phyloP scores from a whole-genome alignment of 2,329 filamentous ascomycete genomes.

The Epichloe festucae region DNA sequence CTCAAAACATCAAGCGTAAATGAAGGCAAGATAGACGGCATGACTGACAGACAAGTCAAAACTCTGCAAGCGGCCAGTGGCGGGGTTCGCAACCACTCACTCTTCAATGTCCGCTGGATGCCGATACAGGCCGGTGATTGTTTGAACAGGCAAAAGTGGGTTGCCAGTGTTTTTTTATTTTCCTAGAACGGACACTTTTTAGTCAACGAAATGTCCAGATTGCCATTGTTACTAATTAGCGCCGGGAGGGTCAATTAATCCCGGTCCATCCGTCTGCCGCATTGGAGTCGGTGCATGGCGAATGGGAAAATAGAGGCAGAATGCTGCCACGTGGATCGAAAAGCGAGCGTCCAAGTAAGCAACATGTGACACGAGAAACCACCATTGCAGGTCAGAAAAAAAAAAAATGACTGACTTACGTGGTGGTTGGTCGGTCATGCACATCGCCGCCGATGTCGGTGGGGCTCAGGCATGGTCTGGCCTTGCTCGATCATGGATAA shows the following conservation, averaged over 20 bases:
- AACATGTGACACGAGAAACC: neutral
- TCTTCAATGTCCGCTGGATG: conserved; percentile 6
- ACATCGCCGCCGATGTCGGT: conserved; percentile 1
- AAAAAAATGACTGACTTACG: no score
- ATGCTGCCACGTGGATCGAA: neutral
- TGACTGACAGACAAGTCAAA: neutral
- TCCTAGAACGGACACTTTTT: conserved; percentile 2
- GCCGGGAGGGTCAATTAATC: neutral
- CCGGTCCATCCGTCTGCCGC: neutral
- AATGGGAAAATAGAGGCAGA: neutral
- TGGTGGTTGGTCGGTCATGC: neutral
- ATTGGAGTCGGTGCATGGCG: neutral
- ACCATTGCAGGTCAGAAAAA: neutral
- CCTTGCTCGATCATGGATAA: no score
- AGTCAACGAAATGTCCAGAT: conserved; percentile 3
- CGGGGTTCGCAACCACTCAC: neutral
- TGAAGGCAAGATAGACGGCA: neutral
- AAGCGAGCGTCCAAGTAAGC: neutral
- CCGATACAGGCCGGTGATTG: conserved; percentile 9
- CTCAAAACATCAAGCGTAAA: neutral
- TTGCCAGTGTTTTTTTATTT: neutral
- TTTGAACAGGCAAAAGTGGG: conserved; percentile 1
- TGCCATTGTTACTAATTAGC: neutral
- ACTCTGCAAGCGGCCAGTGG: conserved; percentile 1
- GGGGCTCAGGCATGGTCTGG: neutral